Evolutionary conservation across 1,284 basidiomycete genomes (phyloP), one percentile per base, ranked within the genome.

Genomic region (Meira nashicola): DNA sequence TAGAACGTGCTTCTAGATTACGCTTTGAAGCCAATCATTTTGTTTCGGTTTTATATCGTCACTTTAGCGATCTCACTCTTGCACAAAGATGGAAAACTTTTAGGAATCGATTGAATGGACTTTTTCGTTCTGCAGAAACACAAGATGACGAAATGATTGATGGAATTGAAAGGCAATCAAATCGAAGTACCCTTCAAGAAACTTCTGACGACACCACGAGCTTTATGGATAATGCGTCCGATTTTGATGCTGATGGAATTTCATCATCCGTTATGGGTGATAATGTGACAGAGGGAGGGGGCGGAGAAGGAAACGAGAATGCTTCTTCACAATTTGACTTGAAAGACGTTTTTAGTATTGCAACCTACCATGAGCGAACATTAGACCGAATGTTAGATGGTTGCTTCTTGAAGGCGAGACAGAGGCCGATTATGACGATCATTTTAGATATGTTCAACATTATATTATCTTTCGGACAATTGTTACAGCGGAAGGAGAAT

Each of bases 291-390:
- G 67, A 65, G 4, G 60, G 65, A 21, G 60, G 63, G 19, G 52
- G n/a, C 60, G 64, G 10, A 39, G 60, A 17, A 53, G 55, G 57
- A 62, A 61, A 2, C 58, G 55, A 4, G 59, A 25, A 15, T 11
- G 21, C 39, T 14, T 37, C 39, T 46, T n/a, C n/a, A n/a, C 44
- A 23, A 17, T 25, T 67, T 1, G 63, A 68, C 40, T 57, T 72
- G 17, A 68, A 68, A 48, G 70, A 72, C 49, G 64, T 72, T 19
- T 72, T 72, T 39, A 67, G 64, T 6, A 57, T 72, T 8, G 70
- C 68, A 8, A 52, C 63, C 2, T 70, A 66, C 28, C 70, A 72
- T 48, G 70, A 72, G 39, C 33, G 59, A 0, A 57, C 69, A 23
- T 62, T 72, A 12, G 70, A 72, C 25, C 59, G 64, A 1, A 70